Percentiles rank a stretch among this genome's conserved stretches.
phyloP scores from a whole-genome alignment of 106 monocot genomes.

The Platanthera zijinensis region DNA sequence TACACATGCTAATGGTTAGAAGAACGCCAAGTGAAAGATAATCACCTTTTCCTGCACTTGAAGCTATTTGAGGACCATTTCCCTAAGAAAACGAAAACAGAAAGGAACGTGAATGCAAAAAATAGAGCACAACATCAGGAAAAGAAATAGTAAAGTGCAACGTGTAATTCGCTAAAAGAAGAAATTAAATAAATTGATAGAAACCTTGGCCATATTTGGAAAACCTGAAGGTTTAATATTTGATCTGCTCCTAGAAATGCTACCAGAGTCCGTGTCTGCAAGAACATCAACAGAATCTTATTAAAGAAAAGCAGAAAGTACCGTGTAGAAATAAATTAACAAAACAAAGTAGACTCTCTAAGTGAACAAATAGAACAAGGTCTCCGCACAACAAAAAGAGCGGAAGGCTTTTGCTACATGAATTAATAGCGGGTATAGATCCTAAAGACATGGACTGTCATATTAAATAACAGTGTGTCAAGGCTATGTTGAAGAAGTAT shows the following conservation, averaged over 20 bases:
- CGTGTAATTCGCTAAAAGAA: too few relatives aligned
- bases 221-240: neutral
- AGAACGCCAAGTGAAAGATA: neutral
- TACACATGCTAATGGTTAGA: neutral
- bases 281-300: neutral
- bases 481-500: too few relatives aligned
- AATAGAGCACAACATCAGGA: neutral
- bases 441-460: too few relatives aligned
- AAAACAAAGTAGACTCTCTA: neutral
- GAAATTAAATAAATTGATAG: neutral
- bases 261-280: slow-evolving; percentile 6
- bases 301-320: neutral
- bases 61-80: neutral
- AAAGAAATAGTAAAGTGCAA: too few relatives aligned
- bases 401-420: too few relatives aligned
- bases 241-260: slow-evolving; percentile 2
- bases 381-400: too few relatives aligned
- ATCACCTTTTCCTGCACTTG: slow-evolving; percentile 3
- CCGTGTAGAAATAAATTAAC: neutral
- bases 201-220: slow-evolving; percentile 6
- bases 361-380: neutral
- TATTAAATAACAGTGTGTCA: too few relatives aligned
- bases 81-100: neutral
- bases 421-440: too few relatives aligned
- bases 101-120: neutral